phyloP scores from a whole-genome alignment of 495 filamentous ascomycete species.

The Hypoxylon fuscum region DNA sequence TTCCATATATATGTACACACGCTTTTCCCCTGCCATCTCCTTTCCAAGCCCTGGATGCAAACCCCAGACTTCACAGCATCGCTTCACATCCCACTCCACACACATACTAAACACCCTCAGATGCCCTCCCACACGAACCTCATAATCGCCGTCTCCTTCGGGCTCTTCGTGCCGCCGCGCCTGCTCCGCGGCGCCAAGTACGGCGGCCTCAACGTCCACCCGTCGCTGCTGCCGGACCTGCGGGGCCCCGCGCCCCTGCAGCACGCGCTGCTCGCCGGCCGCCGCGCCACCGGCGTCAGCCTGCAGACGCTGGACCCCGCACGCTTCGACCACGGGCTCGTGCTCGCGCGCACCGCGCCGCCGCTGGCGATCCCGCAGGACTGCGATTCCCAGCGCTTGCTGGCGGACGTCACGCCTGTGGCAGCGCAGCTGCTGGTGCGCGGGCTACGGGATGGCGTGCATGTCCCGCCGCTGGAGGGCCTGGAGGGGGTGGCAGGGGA shows the following conservation, averaged over 20 bases:
- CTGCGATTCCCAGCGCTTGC: constrained; percentile 43
- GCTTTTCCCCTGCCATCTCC: background rate
- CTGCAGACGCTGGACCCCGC: constrained; percentile 83
- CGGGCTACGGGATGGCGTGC: constrained; percentile 65
- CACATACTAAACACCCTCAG: constrained; percentile 50
- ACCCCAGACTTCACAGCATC: background rate
- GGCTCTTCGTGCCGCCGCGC: constrained; percentile 82
- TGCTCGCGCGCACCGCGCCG: constrained; percentile 73
- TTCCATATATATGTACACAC: no score
- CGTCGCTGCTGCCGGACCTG: constrained; percentile 89
- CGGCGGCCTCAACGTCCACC: constrained; percentile 93
- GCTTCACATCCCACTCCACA: no score
- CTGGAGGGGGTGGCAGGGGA: background rate
- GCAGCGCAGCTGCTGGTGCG: constrained; percentile 71
- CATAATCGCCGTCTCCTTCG: constrained; percentile 95
- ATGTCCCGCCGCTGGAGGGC: constrained; percentile 67
- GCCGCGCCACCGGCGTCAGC: constrained; percentile 71
- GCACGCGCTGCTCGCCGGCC: constrained; percentile 72
- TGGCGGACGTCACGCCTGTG: constrained; percentile 48
- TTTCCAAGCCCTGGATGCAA: no score
- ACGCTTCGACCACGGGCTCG: constrained; percentile 78
- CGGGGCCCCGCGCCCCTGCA: constrained; percentile 79
- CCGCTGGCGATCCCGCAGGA: no score
- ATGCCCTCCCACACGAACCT: constrained; percentile 76
- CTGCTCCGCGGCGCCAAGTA: constrained; percentile 75